Conservation (phyloP, 306 rosid species). For the Benincasa hispida region DNA sequence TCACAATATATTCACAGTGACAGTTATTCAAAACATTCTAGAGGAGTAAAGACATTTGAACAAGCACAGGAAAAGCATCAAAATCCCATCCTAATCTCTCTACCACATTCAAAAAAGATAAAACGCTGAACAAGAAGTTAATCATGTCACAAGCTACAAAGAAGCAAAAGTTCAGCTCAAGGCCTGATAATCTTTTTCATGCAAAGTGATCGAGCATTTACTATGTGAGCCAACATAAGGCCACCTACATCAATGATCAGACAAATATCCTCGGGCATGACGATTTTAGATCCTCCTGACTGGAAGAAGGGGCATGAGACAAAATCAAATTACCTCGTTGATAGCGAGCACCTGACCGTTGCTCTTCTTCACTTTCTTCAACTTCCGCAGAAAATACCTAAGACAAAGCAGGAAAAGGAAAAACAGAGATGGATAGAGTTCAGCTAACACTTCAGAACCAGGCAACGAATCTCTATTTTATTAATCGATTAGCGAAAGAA, state of each 20-base stretch:
- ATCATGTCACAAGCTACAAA: background rate
- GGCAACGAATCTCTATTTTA: background rate
- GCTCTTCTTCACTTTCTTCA: slow-evolving; percentile 92
- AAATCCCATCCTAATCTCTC: background rate
- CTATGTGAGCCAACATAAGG: background rate
- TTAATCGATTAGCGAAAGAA: background rate
- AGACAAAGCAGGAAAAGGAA: background rate
- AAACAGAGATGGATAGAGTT: background rate
- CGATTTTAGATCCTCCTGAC: background rate
- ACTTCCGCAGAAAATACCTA: slow-evolving; percentile 79
- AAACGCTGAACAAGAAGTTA: background rate
- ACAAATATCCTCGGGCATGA: background rate
- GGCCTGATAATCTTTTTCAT: background rate
- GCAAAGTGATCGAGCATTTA: background rate
- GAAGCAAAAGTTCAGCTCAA: background rate
- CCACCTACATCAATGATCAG: background rate
- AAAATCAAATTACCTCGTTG: slow-evolving; percentile 23
- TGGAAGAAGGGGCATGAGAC: background rate
- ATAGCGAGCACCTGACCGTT: slow-evolving; percentile 75
- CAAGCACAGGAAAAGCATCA: background rate
- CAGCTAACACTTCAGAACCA: background rate
- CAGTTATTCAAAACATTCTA: too few species aligned
- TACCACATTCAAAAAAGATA: too few species aligned
- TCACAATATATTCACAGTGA: background rate
- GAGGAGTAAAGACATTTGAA: background rate